phyloP scores from a whole-genome alignment of 768 basidiomycete species.

The Lentinula boryana region DNA sequence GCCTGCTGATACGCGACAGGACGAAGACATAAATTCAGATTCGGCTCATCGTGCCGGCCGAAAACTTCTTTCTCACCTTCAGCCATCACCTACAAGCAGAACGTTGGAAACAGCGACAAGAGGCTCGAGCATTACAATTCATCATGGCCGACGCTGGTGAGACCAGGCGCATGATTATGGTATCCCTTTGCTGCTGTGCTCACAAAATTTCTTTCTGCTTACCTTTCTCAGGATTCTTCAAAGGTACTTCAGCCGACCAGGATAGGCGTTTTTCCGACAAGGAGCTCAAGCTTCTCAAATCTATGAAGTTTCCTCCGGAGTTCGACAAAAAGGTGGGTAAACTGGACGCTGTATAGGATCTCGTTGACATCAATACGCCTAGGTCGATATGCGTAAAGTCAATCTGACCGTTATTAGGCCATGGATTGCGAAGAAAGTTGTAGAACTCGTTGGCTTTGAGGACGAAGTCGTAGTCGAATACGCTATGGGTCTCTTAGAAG shows the following conservation, averaged over 20 bases:
- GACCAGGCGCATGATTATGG: slow-evolving; percentile 18
- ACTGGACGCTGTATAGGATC: neutral
- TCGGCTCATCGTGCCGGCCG: neutral
- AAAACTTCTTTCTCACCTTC: neutral
- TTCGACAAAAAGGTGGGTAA: slow-evolving; percentile 76
- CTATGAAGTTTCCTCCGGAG: slow-evolving; percentile 85
- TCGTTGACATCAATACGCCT: neutral
- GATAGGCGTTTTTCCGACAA: slow-evolving; percentile 94
- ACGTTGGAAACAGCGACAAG: neutral
- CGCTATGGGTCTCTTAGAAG: slow-evolving; percentile 90
- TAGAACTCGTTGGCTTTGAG: slow-evolving; percentile 87
- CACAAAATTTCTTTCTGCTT: slow-evolving; percentile 16
- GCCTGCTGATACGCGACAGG: no score
- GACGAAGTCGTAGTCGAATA: slow-evolving; percentile 98
- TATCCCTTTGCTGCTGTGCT: slow-evolving; percentile 17
- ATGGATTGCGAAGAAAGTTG: slow-evolving; percentile 93
- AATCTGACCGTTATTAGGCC: slow-evolving; percentile 88
- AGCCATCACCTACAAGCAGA: neutral
- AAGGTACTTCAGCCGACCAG: slow-evolving; percentile 86
- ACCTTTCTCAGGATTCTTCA: slow-evolving; percentile 66
- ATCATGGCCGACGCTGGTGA: slow-evolving; percentile 58
- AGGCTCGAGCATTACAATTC: neutral
- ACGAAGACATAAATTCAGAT: neutral
- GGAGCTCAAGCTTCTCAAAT: slow-evolving; percentile 81
- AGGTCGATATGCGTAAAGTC: slow-evolving; percentile 96